Evolutionary conservation across 1,284 basidiomycete genomes (phyloP).

Genomic region (Golubevia sp.): DNA sequence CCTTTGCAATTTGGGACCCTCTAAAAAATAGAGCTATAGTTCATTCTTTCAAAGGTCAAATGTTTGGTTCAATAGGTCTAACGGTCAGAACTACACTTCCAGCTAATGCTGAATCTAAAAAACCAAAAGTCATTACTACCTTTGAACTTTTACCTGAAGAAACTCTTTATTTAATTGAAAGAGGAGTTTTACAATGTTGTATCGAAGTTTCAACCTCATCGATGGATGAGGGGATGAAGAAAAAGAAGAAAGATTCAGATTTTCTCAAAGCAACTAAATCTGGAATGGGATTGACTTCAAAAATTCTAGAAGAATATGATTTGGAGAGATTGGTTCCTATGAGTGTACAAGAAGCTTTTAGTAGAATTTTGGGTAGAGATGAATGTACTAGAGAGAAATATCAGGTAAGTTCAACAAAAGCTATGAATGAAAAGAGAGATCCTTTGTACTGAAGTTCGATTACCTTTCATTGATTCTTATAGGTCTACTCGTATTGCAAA

Average conservation of each 20-base stretch:
- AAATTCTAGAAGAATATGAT: constrained; percentile 23
- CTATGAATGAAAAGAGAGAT: too few species aligned
- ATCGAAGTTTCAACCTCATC: constrained; percentile 48
- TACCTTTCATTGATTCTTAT: too few species aligned
- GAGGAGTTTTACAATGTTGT: constrained; percentile 66
- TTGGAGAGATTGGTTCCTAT: constrained; percentile 68
- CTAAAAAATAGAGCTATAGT: constrained; percentile 33
- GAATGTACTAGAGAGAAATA: constrained; percentile 80
- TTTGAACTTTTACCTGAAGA: constrained; percentile 90
- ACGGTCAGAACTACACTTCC: constrained; percentile 8
- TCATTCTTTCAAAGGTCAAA: constrained; percentile 36
- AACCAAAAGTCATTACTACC: constrained; percentile 9
- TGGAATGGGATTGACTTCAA: constrained; percentile 16
- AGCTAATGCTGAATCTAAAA: too few species aligned
- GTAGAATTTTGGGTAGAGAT: constrained; percentile 78
- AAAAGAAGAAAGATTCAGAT: constrained; percentile 63
- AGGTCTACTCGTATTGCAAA: constrained; percentile 91
- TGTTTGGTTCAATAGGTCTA: constrained; percentile 42
- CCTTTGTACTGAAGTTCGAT: too few species aligned
- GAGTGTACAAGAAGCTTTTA: constrained; percentile 86
- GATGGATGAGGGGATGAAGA: constrained; percentile 74
- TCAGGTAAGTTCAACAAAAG: constrained; percentile 73
- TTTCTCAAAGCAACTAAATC: constrained; percentile 21
- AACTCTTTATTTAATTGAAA: constrained; percentile 85
- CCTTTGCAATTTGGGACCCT: constrained; percentile 40